A percentile compares a stretch with the other conserved stretches of the same genome.
Evolutionary conservation across 441 rosid genomes (phyloP).

Genomic region (Erodium moschatum): DNA sequence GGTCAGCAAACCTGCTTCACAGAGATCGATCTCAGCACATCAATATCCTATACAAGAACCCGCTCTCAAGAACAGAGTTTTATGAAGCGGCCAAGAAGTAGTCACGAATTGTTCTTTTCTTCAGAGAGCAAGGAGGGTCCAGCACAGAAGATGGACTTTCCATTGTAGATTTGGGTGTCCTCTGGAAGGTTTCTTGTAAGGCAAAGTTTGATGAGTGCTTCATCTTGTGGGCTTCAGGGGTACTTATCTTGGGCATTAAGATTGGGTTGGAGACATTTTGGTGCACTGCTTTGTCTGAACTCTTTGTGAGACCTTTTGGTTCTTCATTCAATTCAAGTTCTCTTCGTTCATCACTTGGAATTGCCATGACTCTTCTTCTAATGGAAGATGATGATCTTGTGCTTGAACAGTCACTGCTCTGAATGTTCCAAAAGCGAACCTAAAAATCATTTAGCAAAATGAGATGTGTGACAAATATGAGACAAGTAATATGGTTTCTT

Average conservation of each 20-base stretch:
- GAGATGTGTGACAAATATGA: background rate
- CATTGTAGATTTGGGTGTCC: slow-evolving; percentile 49
- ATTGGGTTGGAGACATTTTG: slow-evolving; percentile 25
- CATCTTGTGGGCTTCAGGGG: slow-evolving; percentile 56
- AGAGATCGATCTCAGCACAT: background rate
- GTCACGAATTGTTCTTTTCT: slow-evolving; percentile 77
- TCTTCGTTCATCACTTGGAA: slow-evolving; percentile 38
- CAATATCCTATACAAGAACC: slow-evolving; percentile 10
- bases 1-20: background rate
- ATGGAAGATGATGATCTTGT: slow-evolving; percentile 35
- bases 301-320: slow-evolving; percentile 23
- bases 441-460: slow-evolving; percentile 16
- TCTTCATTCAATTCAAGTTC: slow-evolving; percentile 31
- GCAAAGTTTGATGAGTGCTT: slow-evolving; percentile 25
- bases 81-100: slow-evolving; percentile 52
- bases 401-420: slow-evolving; percentile 33
- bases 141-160: slow-evolving; percentile 75
- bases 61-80: slow-evolving; percentile 1
- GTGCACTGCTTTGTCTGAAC: slow-evolving; percentile 16
- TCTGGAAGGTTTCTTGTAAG: slow-evolving; percentile 33
- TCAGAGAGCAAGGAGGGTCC: slow-evolving; percentile 74
- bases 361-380: slow-evolving; percentile 61
- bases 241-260: slow-evolving; percentile 27
- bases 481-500: background rate
- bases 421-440: slow-evolving; percentile 70